Percentiles rank a stretch among this genome's conserved stretches.
These are phyloP conservation scores for Protomyces arabidopsidicola DNA, from an alignment of 1,139 yeast genomes.

Conservation along the genomic window DNA sequence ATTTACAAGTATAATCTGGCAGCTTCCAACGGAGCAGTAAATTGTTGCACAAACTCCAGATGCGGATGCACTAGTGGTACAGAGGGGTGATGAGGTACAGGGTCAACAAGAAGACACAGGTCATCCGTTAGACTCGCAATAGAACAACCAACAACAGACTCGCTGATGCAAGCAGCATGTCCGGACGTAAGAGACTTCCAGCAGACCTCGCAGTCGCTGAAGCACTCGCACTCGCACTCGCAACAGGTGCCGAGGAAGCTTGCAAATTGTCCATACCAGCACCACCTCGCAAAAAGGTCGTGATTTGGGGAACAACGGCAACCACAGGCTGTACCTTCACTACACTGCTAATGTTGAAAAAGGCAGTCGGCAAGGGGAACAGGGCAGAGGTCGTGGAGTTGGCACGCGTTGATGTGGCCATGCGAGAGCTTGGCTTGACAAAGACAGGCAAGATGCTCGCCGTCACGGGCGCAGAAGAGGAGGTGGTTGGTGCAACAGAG, in stretches of 20 bases:
- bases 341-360: not conserved
- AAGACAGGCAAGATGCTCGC: constrained; percentile 27
- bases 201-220: constrained; percentile 13
- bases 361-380: constrained; percentile 1
- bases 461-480: constrained; percentile 32
- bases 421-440: constrained; percentile 24
- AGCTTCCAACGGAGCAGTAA: not conserved
- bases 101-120: not conserved
- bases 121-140: not conserved
- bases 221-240: not conserved
- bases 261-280: constrained; percentile 18
- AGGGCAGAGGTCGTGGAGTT: not conserved
- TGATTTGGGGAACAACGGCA: not conserved
- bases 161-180: constrained; percentile 3
- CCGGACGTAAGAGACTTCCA: not conserved
- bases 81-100: not conserved
- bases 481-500: not conserved
- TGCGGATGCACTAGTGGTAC: not conserved
- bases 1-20: no score
- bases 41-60: not conserved
- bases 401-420: not conserved
- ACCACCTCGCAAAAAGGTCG: constrained; percentile 17
- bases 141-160: constrained; percentile 8
- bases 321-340: not conserved
- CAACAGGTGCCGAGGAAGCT: constrained; percentile 3